phyloP scores from a whole-genome alignment of 768 basidiomycete species.

The Hygrophoropsis aurantiaca region DNA sequence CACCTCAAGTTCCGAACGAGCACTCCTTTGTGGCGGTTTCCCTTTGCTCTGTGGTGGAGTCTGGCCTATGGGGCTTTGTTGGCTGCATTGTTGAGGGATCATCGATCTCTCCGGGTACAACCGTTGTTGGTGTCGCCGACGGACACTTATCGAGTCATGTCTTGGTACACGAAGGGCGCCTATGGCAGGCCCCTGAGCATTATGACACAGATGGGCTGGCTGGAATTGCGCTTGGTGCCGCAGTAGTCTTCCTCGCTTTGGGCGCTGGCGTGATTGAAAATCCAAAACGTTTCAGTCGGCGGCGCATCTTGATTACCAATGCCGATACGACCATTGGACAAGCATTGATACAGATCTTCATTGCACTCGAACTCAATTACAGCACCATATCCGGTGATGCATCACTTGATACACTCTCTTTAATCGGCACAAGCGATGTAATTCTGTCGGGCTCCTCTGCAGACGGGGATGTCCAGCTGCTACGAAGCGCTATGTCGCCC shows the following conservation, averaged over 20 bases:
- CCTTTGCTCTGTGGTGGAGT: background rate
- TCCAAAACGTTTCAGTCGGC: background rate
- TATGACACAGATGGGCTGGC: background rate
- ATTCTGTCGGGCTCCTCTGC: too few species aligned
- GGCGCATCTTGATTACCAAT: background rate
- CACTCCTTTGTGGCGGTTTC: background rate
- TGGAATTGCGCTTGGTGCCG: background rate
- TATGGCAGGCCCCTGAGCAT: too few species aligned
- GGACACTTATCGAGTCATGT: background rate
- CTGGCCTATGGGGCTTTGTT: constrained; percentile 1
- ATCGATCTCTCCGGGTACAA: background rate
- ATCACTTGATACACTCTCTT: too few species aligned
- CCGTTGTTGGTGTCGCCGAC: background rate
- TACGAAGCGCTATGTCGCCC: too few species aligned
- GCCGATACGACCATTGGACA: background rate
- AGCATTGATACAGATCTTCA: too few species aligned
- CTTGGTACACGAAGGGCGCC: too few species aligned
- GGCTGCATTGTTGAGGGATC: background rate
- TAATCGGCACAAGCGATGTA: too few species aligned
- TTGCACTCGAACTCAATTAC: too few species aligned
- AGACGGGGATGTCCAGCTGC: too few species aligned
- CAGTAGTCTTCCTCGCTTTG: background rate
- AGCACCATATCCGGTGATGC: too few species aligned
- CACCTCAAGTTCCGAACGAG: background rate
- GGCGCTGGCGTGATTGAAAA: background rate